These are phyloP conservation scores for Oryza nivara DNA, from an alignment of 176 grass and related monocot genomes.

Conservation along the genomic window DNA sequence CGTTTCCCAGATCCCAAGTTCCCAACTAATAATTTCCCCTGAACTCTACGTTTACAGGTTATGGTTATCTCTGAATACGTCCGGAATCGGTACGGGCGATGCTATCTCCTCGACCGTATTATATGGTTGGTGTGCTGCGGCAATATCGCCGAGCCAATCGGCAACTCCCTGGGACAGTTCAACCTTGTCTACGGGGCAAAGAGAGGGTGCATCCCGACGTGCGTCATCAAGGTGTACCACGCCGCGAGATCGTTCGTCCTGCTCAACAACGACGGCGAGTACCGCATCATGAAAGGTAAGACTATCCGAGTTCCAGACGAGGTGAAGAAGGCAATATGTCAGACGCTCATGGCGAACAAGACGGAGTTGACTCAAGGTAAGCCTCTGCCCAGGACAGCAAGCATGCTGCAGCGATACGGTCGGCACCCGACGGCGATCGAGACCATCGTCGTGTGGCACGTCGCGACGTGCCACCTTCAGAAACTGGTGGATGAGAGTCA, in stretches of 20 bases:
- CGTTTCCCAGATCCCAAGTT: too few relatives aligned
- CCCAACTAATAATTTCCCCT: too few relatives aligned
- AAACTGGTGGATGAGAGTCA: background rate
- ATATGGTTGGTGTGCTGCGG: constrained; percentile 1
- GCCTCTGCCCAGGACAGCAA: background rate
- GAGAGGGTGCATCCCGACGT: background rate
- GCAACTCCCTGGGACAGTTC: constrained; percentile 17
- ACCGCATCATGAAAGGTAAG: constrained; percentile 10
- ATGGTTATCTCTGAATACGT: constrained; percentile 35
- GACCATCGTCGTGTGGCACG: constrained; percentile 52
- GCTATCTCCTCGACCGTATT: background rate
- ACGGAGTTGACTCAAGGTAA: background rate
- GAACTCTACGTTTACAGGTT: background rate
- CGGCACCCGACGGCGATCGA: background rate
- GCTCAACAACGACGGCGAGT: constrained; percentile 1
- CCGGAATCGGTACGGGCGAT: background rate
- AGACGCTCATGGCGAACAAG: background rate
- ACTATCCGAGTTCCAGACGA: background rate
- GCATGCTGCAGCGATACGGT: background rate
- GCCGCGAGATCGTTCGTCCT: constrained; percentile 25
- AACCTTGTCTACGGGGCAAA: background rate
- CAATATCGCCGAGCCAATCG: constrained; percentile 33
- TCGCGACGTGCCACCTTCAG: constrained; percentile 32
- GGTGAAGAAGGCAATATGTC: background rate
- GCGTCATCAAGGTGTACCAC: constrained; percentile 10